Evolutionary conservation across 805 yeast species (phyloP).

Genomic region (Yarrowia phangngaensis): DNA sequence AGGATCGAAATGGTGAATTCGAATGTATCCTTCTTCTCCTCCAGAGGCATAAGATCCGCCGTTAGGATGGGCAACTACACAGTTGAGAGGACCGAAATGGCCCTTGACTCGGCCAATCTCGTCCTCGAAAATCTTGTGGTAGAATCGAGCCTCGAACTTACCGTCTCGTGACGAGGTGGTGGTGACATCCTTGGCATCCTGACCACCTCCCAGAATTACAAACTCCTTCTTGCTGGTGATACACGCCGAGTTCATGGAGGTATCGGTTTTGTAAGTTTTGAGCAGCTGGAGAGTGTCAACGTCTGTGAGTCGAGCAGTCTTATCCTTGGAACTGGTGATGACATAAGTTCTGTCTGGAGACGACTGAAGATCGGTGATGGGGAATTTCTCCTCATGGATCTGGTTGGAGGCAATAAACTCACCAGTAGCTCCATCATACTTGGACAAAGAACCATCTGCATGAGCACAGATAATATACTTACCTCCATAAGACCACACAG

Average conservation of each 20-base stretch:
- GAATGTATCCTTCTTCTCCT: conserved; percentile 96
- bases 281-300: conserved; percentile 63
- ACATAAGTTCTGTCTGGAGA: conserved; percentile 83
- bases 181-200: conserved; percentile 96
- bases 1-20: conserved; percentile 91
- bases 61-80: conserved; percentile 88
- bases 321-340: conserved; percentile 89
- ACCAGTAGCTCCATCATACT: conserved; percentile 74
- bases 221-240: conserved; percentile 90
- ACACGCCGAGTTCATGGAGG: conserved; percentile 93
- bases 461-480: conserved; percentile 79
- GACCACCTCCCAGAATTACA: conserved; percentile 97
- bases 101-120: conserved; percentile 97
- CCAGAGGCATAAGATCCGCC: conserved; percentile 95
- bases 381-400: conserved; percentile 59
- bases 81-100: conserved; percentile 97
- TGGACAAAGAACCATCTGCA: conserved; percentile 78
- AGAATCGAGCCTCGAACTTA: conserved; percentile 93
- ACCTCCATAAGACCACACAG: conserved; percentile 80
- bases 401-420: conserved; percentile 55
- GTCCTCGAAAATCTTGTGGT: conserved; percentile 90
- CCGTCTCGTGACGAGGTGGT: conserved; percentile 94
- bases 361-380: conserved; percentile 84
- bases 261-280: conserved; percentile 78
- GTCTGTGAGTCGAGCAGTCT: conserved; percentile 72